Evolutionary conservation across 2,329 filamentous ascomycete genomes (phyloP), one percentile per base, ranked within the genome.

Genomic region (Alternaria burnsii): DNA sequence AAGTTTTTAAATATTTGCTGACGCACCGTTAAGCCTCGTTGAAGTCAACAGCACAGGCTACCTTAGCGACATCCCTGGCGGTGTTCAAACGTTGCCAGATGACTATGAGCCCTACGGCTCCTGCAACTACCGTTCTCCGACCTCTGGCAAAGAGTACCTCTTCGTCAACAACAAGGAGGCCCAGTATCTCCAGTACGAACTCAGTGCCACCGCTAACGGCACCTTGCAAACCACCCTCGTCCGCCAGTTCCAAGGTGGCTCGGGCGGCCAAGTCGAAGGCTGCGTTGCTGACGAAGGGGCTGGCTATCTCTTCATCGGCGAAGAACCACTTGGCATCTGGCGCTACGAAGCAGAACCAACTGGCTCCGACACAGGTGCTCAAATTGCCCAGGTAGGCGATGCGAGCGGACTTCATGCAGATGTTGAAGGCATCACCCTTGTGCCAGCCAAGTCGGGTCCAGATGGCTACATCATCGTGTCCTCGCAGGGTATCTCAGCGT

Each of bases 131-230:
- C 81, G 72, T 14, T 86, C 85, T 1, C 76, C 70, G 6, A 81
- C 71, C 32, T 81, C 80, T 0, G 79, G 78, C 24, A 84, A 82
- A 64, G 82, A 85, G 40, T 85, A 85, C 57, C 80, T 86, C 22
- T 86, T 86, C 52, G 83, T 86, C 61, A 86, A 86, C 64, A 81
- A 82, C 52, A 86, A 86, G 63, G 79, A 82, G 0, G 82, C 84
- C 1, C 75, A 82, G n/a, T 86, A 86, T 62, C 80, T 86, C 0
- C 84, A 86, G 66, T 86, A 83, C 59, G 82, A 85, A 58, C 72
- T 86, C 1, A 67, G 58, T 1, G 80, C 80, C 0, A 76, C 76
- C 5, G 32, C 73, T 3, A 73, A 82, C 30, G 80, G 80, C 6
- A 78, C 79, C 1, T 78, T 86, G 1, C 68, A 80, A 32, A 84